Percentiles rank a stretch among this genome's conserved stretches.
These are phyloP conservation scores for Dissoconium aciculare DNA, from an alignment of 2,329 filamentous ascomycete species.

Conservation along the genomic window DNA sequence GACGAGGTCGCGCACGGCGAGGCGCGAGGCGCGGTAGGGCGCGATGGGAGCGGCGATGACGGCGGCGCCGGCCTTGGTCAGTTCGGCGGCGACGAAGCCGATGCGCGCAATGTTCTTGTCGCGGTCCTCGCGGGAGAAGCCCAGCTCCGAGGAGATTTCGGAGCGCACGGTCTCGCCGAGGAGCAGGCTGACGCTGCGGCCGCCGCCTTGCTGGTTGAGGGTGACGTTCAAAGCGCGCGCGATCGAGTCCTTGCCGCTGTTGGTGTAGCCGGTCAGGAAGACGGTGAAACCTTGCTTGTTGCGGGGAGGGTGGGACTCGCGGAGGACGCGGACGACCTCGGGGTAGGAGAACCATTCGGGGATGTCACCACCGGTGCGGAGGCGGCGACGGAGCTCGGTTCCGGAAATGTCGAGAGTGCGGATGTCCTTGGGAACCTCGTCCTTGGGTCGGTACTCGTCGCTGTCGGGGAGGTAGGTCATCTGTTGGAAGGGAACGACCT, in stretches of 20 bases:
- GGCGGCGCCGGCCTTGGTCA: slow-evolving; percentile 81
- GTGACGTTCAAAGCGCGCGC: slow-evolving; percentile 92
- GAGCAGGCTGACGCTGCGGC: slow-evolving; percentile 82
- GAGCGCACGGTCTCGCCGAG: slow-evolving; percentile 88
- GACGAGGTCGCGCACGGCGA: slow-evolving; percentile 67
- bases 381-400: slow-evolving; percentile 74
- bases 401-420: slow-evolving; percentile 51
- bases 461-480: slow-evolving; percentile 97
- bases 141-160: slow-evolving; percentile 87
- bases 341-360: slow-evolving; percentile 99
- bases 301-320: slow-evolving; percentile 88
- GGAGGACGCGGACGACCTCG: slow-evolving; percentile 89
- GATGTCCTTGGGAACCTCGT: slow-evolving; percentile 70
- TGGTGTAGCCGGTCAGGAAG: slow-evolving; percentile 93
- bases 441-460: slow-evolving; percentile 89
- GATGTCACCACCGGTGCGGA: slow-evolving; percentile 84
- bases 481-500: slow-evolving; percentile 98
- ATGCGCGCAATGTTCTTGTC: slow-evolving; percentile 92
- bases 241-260: slow-evolving; percentile 93
- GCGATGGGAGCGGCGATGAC: slow-evolving; percentile 96
- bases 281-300: slow-evolving; percentile 91
- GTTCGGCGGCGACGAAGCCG: slow-evolving; percentile 85
- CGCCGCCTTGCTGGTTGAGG: slow-evolving; percentile 94
- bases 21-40: slow-evolving; percentile 66
- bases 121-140: slow-evolving; percentile 85